Conservation (phyloP, 2,329 filamentous ascomycete genomes). For the Allantophomopsis cytisporea region DNA sequence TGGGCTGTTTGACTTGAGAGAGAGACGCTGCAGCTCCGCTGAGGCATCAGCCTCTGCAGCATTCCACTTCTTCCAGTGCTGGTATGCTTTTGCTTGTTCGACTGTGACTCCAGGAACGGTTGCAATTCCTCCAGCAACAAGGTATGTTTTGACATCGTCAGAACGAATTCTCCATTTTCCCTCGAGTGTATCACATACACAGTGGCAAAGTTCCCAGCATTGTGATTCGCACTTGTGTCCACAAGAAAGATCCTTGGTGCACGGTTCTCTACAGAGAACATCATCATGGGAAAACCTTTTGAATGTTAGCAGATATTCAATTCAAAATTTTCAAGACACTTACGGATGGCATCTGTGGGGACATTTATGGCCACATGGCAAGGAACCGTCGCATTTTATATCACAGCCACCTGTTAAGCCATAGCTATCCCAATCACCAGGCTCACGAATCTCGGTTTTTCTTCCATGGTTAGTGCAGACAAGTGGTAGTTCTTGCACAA, state of each 20-base stretch:
- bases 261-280: slow-evolving; percentile 12
- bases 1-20: neutral
- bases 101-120: neutral
- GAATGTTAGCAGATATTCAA: neutral
- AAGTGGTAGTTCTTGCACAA: slow-evolving; percentile 38
- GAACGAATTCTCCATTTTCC: too few relatives aligned
- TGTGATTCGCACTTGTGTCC: slow-evolving; percentile 14
- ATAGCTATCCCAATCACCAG: slow-evolving; percentile 34
- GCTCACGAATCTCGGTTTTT: slow-evolving; percentile 34
- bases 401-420: slow-evolving; percentile 37
- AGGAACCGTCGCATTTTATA: slow-evolving; percentile 24
- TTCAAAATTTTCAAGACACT: neutral
- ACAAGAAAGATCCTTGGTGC: slow-evolving; percentile 9
- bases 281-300: slow-evolving; percentile 9
- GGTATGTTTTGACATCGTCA: neutral
- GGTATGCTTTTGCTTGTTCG: neutral
- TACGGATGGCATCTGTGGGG: slow-evolving; percentile 13
- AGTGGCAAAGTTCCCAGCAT: slow-evolving; percentile 13
- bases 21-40: neutral
- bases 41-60: neutral
- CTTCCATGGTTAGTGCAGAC: slow-evolving; percentile 45
- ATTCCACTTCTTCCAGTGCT: neutral
- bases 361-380: slow-evolving; percentile 17
- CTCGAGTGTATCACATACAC: slow-evolving; percentile 4
- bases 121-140: neutral